Evolutionary conservation across 345 rosid genomes (phyloP), one percentile per base, ranked within the genome.

Genomic region (Salix exigua): DNA sequence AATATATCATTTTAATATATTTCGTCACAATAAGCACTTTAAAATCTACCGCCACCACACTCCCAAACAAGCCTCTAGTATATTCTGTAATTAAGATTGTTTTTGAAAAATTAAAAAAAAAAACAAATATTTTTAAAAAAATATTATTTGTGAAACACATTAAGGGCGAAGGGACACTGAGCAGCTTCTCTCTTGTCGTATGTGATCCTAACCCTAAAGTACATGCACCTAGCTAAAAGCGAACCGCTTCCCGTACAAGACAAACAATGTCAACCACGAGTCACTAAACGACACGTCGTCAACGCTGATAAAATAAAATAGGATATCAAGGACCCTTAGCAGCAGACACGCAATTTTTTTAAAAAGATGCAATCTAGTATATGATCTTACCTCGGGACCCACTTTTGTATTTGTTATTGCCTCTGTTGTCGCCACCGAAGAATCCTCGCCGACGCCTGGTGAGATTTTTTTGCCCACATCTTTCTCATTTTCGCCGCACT

Each of bases 371-470:
- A 61, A 42, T 17, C 42, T 71, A 18, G 37, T 35, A 28, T 30
- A 64, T 64, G 2, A 64, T 64, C 88, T 84, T 58, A 94, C 93
- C 93, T 88, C 73, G 75, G 84, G 90, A 28, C 88, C 92, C 87
- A 76, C 81, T 40, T 63, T 44, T 48, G 80, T 50, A 72, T 85
- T 71, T 71, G 75, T 76, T 68, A 48, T 74, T 64, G 48, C 58
- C 82, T 70, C 82, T 46, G 80, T 71, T 37, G 84, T 68, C 74
- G 77, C 53, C 77, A 79, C 80, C 86, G 18, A 33, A 7, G 83
- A 63, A 46, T 86, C 88, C 77, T 83, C 82, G 85, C 90, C 88
- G 91, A 85, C 98, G 78, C 81, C 60, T 38, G 74, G 91, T 86
- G 70, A 86, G 64, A 4, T n/a, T 33, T 70, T 72, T 74, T 84